Evolutionary conservation across 305 asterid species (phyloP).

Genomic region (Fraxinus xanthoxyloides): DNA sequence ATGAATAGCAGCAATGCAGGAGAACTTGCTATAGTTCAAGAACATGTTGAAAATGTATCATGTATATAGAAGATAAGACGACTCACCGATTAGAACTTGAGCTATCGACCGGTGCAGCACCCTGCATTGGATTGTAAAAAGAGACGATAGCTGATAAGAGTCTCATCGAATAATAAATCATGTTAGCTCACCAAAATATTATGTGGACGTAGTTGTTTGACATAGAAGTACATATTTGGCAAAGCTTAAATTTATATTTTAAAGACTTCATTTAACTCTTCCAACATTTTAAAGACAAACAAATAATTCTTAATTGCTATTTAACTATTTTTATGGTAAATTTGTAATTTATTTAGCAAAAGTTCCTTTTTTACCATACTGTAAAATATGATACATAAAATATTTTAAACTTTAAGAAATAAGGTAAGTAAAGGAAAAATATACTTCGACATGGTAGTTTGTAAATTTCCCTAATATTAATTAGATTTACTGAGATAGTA

Average conservation of each 20-base stretch:
- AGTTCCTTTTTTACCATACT: not conserved
- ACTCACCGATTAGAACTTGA: not conserved
- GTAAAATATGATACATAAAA: not conserved
- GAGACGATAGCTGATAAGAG: not conserved
- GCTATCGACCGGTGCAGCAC: not conserved
- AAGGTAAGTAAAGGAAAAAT: not conserved
- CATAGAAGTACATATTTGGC: not conserved
- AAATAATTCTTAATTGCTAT: not conserved
- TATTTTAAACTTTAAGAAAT: no score
- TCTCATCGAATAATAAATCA: not conserved
- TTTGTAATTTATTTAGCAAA: not conserved
- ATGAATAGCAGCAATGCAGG: not conserved
- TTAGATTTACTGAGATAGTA: not conserved
- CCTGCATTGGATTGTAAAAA: not conserved
- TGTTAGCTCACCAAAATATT: not conserved
- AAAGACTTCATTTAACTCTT: no score
- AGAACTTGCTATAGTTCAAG: not conserved
- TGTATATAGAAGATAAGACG: not conserved
- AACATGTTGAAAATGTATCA: not conserved
- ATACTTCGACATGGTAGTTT: not conserved
- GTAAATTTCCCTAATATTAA: not conserved
- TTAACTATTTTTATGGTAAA: not conserved
- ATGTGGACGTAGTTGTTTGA: not conserved
- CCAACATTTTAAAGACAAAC: not conserved
- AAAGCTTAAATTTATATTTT: not conserved